These are phyloP conservation scores for Lathyrus aphaca DNA, from an alignment of 306 rosid genomes.

Conservation along the genomic window DNA sequence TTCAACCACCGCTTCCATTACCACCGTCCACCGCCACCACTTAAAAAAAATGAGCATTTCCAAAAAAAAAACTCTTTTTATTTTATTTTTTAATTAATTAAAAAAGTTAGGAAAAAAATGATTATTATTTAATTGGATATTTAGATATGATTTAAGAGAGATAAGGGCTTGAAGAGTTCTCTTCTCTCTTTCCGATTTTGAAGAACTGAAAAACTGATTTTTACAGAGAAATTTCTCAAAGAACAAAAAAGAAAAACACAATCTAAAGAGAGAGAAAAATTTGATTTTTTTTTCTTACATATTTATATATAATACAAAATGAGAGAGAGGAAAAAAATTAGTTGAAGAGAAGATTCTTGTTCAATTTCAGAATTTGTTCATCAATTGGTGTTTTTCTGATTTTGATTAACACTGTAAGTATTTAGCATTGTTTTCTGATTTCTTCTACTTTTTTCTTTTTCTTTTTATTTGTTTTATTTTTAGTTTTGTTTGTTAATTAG, in stretches of 20 bases:
- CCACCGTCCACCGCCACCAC: conserved; percentile 34
- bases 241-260: conserved; percentile 37
- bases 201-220: conserved; percentile 57
- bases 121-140: conserved; percentile 41
- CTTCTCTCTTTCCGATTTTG: conserved; percentile 42
- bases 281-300: conserved; percentile 11
- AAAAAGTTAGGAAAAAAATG: neutral
- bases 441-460: neutral
- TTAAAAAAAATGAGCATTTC: neutral
- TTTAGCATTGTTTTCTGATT: conserved; percentile 22
- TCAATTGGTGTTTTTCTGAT: conserved; percentile 44
- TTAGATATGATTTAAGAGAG: conserved; percentile 53
- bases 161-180: conserved; percentile 46
- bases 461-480: neutral
- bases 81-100: neutral
- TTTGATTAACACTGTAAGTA: conserved; percentile 44
- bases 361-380: conserved; percentile 42
- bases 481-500: conserved; percentile 6
- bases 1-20: conserved; percentile 20
- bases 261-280: neutral
- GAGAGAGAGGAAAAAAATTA: conserved; percentile 32
- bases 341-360: conserved; percentile 41
- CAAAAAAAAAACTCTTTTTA: neutral
- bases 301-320: neutral
- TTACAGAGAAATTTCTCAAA: conserved; percentile 64